phyloP scores from a whole-genome alignment of 75 land plant species.

The Pinus taeda region DNA sequence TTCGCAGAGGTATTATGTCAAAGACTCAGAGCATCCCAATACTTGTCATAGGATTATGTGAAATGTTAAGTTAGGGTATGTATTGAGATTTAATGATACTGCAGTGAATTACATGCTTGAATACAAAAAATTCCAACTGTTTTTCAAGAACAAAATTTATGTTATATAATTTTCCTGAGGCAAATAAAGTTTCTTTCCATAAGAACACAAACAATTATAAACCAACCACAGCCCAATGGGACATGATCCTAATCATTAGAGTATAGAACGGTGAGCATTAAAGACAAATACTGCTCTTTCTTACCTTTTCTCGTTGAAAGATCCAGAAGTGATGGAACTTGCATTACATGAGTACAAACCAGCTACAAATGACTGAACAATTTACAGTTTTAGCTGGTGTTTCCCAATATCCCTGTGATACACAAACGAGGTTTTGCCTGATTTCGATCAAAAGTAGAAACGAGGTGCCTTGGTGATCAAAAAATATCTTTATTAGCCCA shows the following conservation, averaged over 20 bases:
- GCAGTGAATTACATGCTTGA: slow-evolving; percentile 26
- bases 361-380: slow-evolving; percentile 97
- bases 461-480: slow-evolving; percentile 79
- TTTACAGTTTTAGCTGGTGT: slow-evolving; percentile 88
- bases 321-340: slow-evolving; percentile 64
- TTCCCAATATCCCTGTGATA: slow-evolving; percentile 69
- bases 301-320: slow-evolving; percentile 70
- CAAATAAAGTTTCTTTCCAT: no score
- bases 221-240: no score
- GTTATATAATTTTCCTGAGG: neutral
- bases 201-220: no score
- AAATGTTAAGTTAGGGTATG: slow-evolving; percentile 34
- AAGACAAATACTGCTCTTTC: slow-evolving; percentile 7
- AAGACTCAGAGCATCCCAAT: slow-evolving; percentile 15
- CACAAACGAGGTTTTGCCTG: slow-evolving; percentile 64
- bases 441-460: slow-evolving; percentile 91
- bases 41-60: slow-evolving; percentile 15
- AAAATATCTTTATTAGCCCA: slow-evolving; percentile 91
- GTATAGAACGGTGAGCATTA: no score
- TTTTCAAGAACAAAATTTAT: no score
- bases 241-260: no score
- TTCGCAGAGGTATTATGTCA: slow-evolving; percentile 28
- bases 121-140: neutral
- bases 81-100: slow-evolving; percentile 36
- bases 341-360: slow-evolving; percentile 65